phyloP scores from a whole-genome alignment of 805 yeast species.

The Pachysolen tannophilus region DNA sequence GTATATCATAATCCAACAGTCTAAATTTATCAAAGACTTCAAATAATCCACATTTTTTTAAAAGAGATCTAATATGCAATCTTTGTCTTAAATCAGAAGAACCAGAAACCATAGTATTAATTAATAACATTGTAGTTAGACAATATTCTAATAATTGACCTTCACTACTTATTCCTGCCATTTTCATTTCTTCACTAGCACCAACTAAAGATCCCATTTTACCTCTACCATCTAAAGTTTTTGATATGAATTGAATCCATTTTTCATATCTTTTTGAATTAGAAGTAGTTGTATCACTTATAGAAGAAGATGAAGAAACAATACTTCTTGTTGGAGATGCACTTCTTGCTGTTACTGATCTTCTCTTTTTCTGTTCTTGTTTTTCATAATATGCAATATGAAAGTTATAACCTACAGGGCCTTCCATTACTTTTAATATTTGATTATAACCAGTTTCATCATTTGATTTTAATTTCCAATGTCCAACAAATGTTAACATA shows the following conservation, averaged over 20 bases:
- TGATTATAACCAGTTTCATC: slow-evolving; percentile 8
- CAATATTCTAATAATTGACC: slow-evolving; percentile 50
- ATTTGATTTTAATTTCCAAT: slow-evolving; percentile 2
- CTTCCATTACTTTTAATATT: slow-evolving; percentile 18
- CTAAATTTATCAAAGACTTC: slow-evolving; percentile 27
- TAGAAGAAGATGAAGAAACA: neutral
- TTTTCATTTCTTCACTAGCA: slow-evolving; percentile 73
- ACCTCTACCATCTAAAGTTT: slow-evolving; percentile 58
- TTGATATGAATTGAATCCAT: slow-evolving; percentile 24
- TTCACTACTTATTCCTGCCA: slow-evolving; percentile 48
- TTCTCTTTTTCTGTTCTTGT: slow-evolving; percentile 4
- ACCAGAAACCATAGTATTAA: slow-evolving; percentile 40
- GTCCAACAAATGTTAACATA: slow-evolving; percentile 44
- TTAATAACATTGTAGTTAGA: slow-evolving; percentile 39
- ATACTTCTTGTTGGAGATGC: slow-evolving; percentile 4
- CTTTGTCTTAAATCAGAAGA: slow-evolving; percentile 27
- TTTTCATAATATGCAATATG: slow-evolving; percentile 21
- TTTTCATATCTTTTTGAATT: slow-evolving; percentile 25
- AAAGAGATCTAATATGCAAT: slow-evolving; percentile 38
- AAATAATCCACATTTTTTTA: slow-evolving; percentile 32
- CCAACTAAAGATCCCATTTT: slow-evolving; percentile 88
- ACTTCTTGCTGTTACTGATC: neutral
- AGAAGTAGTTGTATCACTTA: slow-evolving; percentile 8
- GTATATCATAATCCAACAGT: slow-evolving; percentile 31
- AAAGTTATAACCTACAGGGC: slow-evolving; percentile 24